Evolutionary conservation across 1,284 basidiomycete genomes (phyloP), one percentile per base, ranked within the genome.

Genomic region (Athelia psychrophila): DNA sequence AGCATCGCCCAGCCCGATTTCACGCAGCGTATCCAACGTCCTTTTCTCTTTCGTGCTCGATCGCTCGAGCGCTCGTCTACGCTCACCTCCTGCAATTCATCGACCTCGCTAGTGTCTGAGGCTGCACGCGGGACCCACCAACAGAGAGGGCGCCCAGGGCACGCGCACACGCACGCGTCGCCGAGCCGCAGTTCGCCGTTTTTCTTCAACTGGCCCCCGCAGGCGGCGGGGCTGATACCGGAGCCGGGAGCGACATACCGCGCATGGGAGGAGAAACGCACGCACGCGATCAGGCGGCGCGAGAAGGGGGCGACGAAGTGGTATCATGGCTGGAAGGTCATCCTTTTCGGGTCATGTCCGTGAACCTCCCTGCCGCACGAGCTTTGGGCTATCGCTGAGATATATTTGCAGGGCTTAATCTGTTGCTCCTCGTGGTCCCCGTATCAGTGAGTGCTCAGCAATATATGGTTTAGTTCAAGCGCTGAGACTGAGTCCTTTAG

Each of bases 331-430:
- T 87, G 85, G 84, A 73, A 66, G 53, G 54, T 76, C 33, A 72
- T 83, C 44, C 48, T 84, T 33, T 68, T 80, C 51, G 77, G 77
- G 52, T 86, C 84, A 50, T 86, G 84, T 85, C 60, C 54, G 80
- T 64, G 25, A 19, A 32, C 22, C 30, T 51, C 27, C 30, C 47
- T 47, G 2, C 38, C n/a, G 3, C 42, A 18, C 25, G 9, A 45
- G 25, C 6, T 9, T 18, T 42, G 38, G 33, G 12, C n/a, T 10
- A 42, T 49, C 27, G 23, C 44, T 30, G 8, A n/a, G 32, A 16
- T 27, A 12, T 16, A 9, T 46, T 25, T 49, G 8, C 48, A 88
- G 86, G 84, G 84, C 62, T 90, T 24, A 90, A 89, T 58, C 23
- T 86, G 47, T 71, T 89, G n/a, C 59, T 82, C 8, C 48, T 79